These are phyloP conservation scores for Hypoxylon fuscum DNA, from an alignment of 495 filamentous ascomycete genomes.

Conservation along the genomic window DNA sequence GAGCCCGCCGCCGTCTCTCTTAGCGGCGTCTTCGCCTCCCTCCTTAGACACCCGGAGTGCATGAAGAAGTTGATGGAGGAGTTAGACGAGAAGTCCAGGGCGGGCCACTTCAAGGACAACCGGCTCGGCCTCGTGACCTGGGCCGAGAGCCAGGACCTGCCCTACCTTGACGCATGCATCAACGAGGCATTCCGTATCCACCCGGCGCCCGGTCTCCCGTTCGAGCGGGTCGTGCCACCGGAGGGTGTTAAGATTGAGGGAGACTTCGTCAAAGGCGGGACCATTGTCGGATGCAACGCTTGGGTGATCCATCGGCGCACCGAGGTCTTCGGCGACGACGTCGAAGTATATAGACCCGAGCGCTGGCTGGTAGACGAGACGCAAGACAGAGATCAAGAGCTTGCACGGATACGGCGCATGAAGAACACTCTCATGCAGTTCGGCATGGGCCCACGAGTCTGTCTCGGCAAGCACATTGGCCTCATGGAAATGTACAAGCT, in stretches of 20 bases:
- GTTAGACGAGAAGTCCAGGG: conserved; percentile 39
- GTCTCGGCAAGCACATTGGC: conserved; percentile 70
- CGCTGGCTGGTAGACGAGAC: conserved; percentile 53
- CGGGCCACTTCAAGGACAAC: conserved; percentile 52
- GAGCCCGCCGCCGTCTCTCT: conserved; percentile 67
- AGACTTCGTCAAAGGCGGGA: conserved; percentile 58
- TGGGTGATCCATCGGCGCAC: conserved; percentile 64
- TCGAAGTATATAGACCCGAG: conserved; percentile 61
- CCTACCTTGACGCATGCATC: conserved; percentile 71
- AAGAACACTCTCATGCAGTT: conserved; percentile 52
- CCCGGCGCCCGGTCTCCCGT: conserved; percentile 59
- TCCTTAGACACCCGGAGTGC: conserved; percentile 52
- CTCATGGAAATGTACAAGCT: conserved; percentile 71
- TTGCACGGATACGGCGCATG: conserved; percentile 29
- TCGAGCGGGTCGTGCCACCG: conserved; percentile 63
- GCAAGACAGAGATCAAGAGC: conserved; percentile 50
- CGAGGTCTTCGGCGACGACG: conserved; percentile 60
- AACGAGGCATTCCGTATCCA: conserved; percentile 69
- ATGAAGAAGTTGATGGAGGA: conserved; percentile 57
- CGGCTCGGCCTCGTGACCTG: conserved; percentile 14
- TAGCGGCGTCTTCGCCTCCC: conserved; percentile 60
- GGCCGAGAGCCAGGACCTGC: conserved; percentile 56
- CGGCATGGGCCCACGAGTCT: conserved; percentile 66
- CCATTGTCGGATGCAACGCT: conserved; percentile 61
- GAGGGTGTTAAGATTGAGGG: conserved; percentile 61